Conservation (phyloP, 1,284 basidiomycete genomes). For the Tilletia setariae region DNA sequence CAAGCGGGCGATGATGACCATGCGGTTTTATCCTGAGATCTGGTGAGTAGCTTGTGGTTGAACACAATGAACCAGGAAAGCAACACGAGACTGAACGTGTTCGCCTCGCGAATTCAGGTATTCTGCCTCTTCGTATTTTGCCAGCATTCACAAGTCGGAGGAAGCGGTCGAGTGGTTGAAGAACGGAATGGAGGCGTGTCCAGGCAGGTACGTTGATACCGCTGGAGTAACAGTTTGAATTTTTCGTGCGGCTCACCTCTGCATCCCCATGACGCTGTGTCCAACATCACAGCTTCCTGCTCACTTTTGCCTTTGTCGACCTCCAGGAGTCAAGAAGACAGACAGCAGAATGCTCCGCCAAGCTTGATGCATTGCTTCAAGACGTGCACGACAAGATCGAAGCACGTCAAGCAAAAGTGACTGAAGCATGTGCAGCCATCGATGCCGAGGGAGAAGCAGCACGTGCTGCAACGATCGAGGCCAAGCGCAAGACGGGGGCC, state of each 20-base stretch:
- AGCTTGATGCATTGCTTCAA: slow-evolving; percentile 67
- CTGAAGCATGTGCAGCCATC: slow-evolving; percentile 57
- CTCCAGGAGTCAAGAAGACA: slow-evolving; percentile 66
- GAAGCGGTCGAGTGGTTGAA: slow-evolving; percentile 78
- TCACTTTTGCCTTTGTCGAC: slow-evolving; percentile 87
- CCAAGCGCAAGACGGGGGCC: slow-evolving; percentile 28
- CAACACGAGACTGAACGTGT: neutral
- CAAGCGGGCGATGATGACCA: slow-evolving; percentile 77
- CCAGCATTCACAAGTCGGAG: slow-evolving; percentile 70
- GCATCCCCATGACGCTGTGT: neutral
- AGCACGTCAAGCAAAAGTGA: slow-evolving; percentile 62
- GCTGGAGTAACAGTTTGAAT: neutral
- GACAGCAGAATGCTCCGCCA: slow-evolving; percentile 50
- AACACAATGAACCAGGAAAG: neutral
- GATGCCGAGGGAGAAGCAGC: slow-evolving; percentile 46
- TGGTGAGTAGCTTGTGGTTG: slow-evolving; percentile 62
- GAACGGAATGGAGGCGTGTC: slow-evolving; percentile 82
- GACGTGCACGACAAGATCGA: slow-evolving; percentile 72
- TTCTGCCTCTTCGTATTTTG: slow-evolving; percentile 80
- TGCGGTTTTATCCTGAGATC: slow-evolving; percentile 92
- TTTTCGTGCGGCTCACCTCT: neutral
- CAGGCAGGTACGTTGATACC: slow-evolving; percentile 63
- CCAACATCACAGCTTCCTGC: slow-evolving; percentile 66
- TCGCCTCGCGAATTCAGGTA: slow-evolving; percentile 63
- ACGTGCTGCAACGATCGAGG: slow-evolving; percentile 27